These are phyloP conservation scores for Phaeosphaeriaceae sp. DNA, from an alignment of 2,329 filamentous ascomycete species.

Conservation along the genomic window DNA sequence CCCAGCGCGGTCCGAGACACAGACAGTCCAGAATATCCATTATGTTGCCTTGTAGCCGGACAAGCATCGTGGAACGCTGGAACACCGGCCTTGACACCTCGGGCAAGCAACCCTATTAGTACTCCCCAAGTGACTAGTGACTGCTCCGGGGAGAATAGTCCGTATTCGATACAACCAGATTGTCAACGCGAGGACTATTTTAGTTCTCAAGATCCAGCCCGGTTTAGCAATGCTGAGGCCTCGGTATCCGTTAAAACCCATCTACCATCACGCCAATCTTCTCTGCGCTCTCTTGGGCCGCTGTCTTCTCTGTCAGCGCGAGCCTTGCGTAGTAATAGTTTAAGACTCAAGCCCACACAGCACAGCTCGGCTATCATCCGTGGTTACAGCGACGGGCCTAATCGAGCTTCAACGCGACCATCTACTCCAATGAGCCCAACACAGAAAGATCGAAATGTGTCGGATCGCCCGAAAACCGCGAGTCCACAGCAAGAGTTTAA, in stretches of 20 bases:
- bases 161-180: slow-evolving; percentile 50
- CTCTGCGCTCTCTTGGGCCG: slow-evolving; percentile 42
- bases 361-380: slow-evolving; percentile 48
- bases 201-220: slow-evolving; percentile 26
- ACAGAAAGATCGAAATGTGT: background rate
- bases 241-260: slow-evolving; percentile 36
- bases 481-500: slow-evolving; percentile 18
- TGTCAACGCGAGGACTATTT: slow-evolving; percentile 54
- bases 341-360: slow-evolving; percentile 26
- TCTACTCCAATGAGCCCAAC: background rate
- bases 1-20: slow-evolving; percentile 67
- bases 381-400: slow-evolving; percentile 48
- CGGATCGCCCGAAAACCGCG: slow-evolving; percentile 18
- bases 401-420: slow-evolving; percentile 20
- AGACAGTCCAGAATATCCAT: slow-evolving; percentile 64
- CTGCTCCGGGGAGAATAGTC: slow-evolving; percentile 11
- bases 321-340: slow-evolving; percentile 37
- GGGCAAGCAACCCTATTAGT: slow-evolving; percentile 12
- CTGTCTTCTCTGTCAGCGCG: slow-evolving; percentile 36
- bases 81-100: slow-evolving; percentile 20
- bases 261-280: slow-evolving; percentile 39
- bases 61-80: slow-evolving; percentile 48
- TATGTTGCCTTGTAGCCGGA: slow-evolving; percentile 56
- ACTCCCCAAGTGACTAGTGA: slow-evolving; percentile 23
- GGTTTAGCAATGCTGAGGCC: slow-evolving; percentile 39